Conservation (phyloP, 352 stramenopile species). For the Achlya hypogyna region DNA sequence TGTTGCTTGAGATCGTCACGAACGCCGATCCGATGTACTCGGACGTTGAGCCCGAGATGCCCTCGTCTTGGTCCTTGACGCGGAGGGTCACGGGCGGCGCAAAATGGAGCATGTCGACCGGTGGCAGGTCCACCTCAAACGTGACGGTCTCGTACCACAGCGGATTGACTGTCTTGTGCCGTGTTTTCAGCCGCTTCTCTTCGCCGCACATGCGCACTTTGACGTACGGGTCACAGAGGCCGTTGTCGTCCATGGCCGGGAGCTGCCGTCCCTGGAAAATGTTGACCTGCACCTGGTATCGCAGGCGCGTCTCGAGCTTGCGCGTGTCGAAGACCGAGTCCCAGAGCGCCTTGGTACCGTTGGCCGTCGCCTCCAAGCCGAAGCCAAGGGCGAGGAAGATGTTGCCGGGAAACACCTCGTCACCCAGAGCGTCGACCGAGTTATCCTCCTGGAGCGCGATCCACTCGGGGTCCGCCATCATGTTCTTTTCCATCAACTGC, state of each 20-base stretch:
- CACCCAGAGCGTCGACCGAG: conserved; percentile 56
- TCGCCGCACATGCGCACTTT: conserved; percentile 67
- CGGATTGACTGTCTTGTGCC: conserved; percentile 67
- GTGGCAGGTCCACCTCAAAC: conserved; percentile 78
- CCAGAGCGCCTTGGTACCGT: neutral
- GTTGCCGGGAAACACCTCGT: conserved; percentile 73
- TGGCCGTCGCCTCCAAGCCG: conserved; percentile 54
- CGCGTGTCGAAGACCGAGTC: conserved; percentile 37
- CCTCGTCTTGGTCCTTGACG: conserved; percentile 69
- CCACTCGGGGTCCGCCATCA: conserved; percentile 39
- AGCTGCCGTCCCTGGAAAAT: conserved; percentile 70
- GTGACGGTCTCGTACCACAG: conserved; percentile 80
- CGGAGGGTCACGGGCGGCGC: conserved; percentile 65
- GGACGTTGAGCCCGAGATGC: conserved; percentile 43
- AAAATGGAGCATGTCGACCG: conserved; percentile 40
- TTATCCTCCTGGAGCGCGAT: conserved; percentile 70
- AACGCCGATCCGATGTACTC: conserved; percentile 28
- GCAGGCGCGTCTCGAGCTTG: conserved; percentile 51
- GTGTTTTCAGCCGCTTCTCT: conserved; percentile 61
- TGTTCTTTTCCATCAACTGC: conserved; percentile 40
- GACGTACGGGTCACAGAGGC: conserved; percentile 74
- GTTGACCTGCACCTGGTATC: conserved; percentile 75
- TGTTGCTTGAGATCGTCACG: neutral
- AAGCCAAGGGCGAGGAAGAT: conserved; percentile 69
- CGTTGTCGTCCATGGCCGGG: conserved; percentile 70